Evolutionary conservation across 352 stramenopile genomes (phyloP), one percentile per base, ranked within the genome.

Genomic region (Pythium sp.): DNA sequence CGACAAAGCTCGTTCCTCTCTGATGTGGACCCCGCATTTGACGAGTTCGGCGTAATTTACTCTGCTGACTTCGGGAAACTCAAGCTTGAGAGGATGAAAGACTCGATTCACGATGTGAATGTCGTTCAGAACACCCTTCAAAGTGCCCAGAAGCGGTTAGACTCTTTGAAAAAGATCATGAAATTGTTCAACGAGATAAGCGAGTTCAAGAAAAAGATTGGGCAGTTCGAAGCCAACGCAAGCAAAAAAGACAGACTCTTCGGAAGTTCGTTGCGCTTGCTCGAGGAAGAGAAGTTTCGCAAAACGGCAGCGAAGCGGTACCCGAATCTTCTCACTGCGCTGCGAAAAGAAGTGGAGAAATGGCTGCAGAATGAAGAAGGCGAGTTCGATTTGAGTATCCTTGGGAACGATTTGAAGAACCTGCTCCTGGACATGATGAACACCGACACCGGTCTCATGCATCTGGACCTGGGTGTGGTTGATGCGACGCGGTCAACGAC

Each of bases 371-470:
- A 94, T 59, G 84, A 92, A 73, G 72, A 82, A 49, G 79, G 81
- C 34, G 84, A 92, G 43, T 96, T 84, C 38, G 77, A 96, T 36
- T 65, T 93, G 55, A 79, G 77, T 22, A 73, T 96, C 24, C 74
- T 96, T 5, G 86, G 88, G 28, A 72, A 88, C 20, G 77, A 91
- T 26, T 75, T 96, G 57, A 92, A 94, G 65, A 82, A 77, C 1
- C 65, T 93, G 11, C 38, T 96, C 4, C 36, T 87, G 38, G 82
- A 94, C 53, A 94, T 92, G 85, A 83, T 95, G 77, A 91, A 92
- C 61, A 89, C 79, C 2, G 73, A 95, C 69, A 96, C 86, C 1
- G 83, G 77, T 8, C 75, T 96, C 9, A 94, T 96, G 84, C 89
- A 96, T 57, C 67, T 94, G 15, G 85, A 94, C 57, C 74, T 96